Evolutionary conservation across 2,329 filamentous ascomycete genomes (phyloP).

Genomic region (Mycosphaerella arachidis): DNA sequence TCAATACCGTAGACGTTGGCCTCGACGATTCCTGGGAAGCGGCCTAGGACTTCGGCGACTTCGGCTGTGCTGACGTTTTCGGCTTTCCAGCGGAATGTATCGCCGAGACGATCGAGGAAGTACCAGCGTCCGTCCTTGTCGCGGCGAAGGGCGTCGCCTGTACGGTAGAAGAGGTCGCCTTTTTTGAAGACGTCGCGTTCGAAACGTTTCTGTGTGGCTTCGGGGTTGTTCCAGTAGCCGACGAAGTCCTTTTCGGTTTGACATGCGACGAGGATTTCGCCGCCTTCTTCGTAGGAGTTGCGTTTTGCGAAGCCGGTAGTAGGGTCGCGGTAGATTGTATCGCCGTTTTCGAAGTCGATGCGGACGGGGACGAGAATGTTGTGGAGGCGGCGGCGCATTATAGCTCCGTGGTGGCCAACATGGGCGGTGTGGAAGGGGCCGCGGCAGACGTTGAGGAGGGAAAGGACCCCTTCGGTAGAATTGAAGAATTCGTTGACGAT

Average conservation of each 20-base stretch:
- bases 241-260: conserved; percentile 56
- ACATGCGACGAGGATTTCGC: conserved; percentile 68
- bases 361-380: conserved; percentile 62
- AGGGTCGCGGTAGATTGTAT: conserved; percentile 57
- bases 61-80: conserved; percentile 49
- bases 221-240: conserved; percentile 65
- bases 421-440: conserved; percentile 60
- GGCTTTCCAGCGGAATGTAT: conserved; percentile 49
- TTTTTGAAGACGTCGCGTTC: conserved; percentile 44
- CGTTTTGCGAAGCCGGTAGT: conserved; percentile 64
- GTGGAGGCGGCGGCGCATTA: conserved; percentile 51
- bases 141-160: conserved; percentile 44
- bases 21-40: conserved; percentile 42
- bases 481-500: conserved; percentile 72
- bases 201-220: conserved; percentile 58
- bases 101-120: conserved; percentile 47
- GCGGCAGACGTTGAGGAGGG: conserved; percentile 39
- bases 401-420: conserved; percentile 66
- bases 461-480: conserved; percentile 67
- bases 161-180: conserved; percentile 48
- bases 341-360: conserved; percentile 64
- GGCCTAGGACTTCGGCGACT: conserved; percentile 44
- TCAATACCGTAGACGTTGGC: conserved; percentile 48
- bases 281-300: conserved; percentile 61
- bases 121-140: conserved; percentile 45